phyloP scores from a whole-genome alignment of 1,139 yeast species.

The Komagataea norvegica region DNA sequence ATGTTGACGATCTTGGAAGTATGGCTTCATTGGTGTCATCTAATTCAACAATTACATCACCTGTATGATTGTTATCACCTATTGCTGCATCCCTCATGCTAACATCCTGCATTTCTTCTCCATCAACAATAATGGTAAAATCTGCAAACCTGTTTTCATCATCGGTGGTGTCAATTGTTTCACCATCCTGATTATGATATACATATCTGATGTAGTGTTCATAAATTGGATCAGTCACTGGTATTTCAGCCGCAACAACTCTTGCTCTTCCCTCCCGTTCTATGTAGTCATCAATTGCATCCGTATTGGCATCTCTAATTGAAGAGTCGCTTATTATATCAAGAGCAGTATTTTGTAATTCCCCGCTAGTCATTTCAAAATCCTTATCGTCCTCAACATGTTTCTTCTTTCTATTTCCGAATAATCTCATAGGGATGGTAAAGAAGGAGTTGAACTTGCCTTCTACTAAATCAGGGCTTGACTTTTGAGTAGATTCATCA shows the following conservation, averaged over 20 bases:
- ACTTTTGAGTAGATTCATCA: background rate
- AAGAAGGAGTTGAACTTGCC: constrained; percentile 9
- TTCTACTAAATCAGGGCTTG: background rate
- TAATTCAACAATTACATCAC: background rate
- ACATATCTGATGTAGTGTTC: constrained; percentile 16
- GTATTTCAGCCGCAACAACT: background rate
- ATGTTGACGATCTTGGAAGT: constrained; percentile 7
- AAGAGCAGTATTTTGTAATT: constrained; percentile 9
- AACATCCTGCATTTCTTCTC: background rate
- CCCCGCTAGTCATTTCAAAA: constrained; percentile 2
- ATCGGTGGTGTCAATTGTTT: background rate
- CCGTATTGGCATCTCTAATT: constrained; percentile 9
- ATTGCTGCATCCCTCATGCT: background rate
- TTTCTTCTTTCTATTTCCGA: constrained; percentile 4
- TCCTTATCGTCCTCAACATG: background rate
- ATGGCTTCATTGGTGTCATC: background rate
- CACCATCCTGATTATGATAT: constrained; percentile 8
- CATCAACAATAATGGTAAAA: constrained; percentile 9
- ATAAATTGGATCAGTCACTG: constrained; percentile 15
- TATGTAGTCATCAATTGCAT: constrained; percentile 1
- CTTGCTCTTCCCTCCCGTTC: constrained; percentile 1
- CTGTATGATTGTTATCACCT: background rate
- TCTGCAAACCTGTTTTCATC: constrained; percentile 4
- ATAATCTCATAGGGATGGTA: constrained; percentile 13
- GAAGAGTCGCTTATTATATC: constrained; percentile 17